Base-by-base conservation (phyloP, 345 rosid genomes). In the Citrus cavaleriei region DNA sequence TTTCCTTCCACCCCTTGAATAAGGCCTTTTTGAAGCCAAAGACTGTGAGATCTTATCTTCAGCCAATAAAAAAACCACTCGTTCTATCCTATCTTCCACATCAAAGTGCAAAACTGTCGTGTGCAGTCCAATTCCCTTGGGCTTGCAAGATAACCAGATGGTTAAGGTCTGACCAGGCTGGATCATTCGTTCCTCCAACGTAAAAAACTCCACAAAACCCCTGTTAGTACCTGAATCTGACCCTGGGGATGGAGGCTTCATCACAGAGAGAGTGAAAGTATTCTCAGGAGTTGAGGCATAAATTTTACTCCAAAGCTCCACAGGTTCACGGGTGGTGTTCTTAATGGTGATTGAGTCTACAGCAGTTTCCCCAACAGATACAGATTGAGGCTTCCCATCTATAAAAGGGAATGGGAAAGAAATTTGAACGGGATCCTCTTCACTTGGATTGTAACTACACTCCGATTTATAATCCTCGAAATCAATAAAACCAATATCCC, bases 111-210 rank as follows among this genome's bases (percentile, higher is more conserved):
- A 87, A 10, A 85, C 86, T 25, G 96, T 80, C 0, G 92, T 91
- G 81, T 91, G 87, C 90, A 91, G 79, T 35, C 99, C 98, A 10
- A 95, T 85, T 51, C 73, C 91, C 81, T 76, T 79, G 0, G 98
- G 93, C 75, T 90, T 93, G 83, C 96, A 93, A 79, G 95, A 91
- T 3, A 95, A 74, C 96, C 96, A 95, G 67, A 95, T 76, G 6
- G 87, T 89, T 40, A 93, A 81, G 5, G 84, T 85, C 59, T 90
- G 88, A 40, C 87, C 89, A 3, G 98, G 93, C 76, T 88, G 93
- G 68, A 95, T 79, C 88, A 90, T 89, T 81, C 97, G 85, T 51
- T 95, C 98, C 87, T 95, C 99, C 77, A 95, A 70, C n/a, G 71
- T 60, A 69, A 76, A 86, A 0, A 77, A 79, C 73, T 86, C 93